A percentile compares a stretch with the other conserved stretches of the same genome.
Evolutionary conservation across 257 asterid genomes (phyloP).

Genomic region (Knoxia roxburghii): DNA sequence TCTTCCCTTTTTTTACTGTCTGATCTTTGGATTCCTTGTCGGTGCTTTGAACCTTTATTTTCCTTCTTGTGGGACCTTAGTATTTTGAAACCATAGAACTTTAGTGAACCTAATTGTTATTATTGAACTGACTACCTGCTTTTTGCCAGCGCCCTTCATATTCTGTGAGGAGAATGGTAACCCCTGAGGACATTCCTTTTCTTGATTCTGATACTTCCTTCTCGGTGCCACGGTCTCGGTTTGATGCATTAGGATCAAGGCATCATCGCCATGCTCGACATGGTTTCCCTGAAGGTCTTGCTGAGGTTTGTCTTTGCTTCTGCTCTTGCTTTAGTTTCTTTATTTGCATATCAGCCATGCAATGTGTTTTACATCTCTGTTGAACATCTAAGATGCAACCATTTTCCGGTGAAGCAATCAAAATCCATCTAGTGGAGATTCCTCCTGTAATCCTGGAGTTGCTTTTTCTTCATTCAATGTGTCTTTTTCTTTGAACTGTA

Average conservation of each 20-base stretch:
- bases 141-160: conserved; percentile 33
- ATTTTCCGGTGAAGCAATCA: not conserved
- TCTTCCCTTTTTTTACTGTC: not conserved
- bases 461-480: not conserved
- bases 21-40: conserved; percentile 7
- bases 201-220: conserved; percentile 29
- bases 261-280: conserved; percentile 36
- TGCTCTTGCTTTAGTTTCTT: not conserved
- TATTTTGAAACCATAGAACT: conserved; percentile 3
- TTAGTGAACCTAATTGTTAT: conserved; percentile 2
- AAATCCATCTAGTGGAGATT: not conserved
- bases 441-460: not conserved
- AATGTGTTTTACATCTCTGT: conserved; percentile 4
- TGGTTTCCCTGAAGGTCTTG: conserved; percentile 38
- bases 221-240: conserved; percentile 25
- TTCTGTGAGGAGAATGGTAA: conserved; percentile 41
- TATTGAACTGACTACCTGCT: not conserved
- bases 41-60: conserved; percentile 4
- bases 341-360: not conserved
- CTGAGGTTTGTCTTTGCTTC: conserved; percentile 33
- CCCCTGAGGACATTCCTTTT: conserved; percentile 38
- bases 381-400: not conserved
- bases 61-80: not conserved
- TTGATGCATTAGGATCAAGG: conserved; percentile 33
- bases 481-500: too few species aligned